Evolutionary conservation across 805 yeast genomes (phyloP).

Genomic region (Peterozyma xylosa): DNA sequence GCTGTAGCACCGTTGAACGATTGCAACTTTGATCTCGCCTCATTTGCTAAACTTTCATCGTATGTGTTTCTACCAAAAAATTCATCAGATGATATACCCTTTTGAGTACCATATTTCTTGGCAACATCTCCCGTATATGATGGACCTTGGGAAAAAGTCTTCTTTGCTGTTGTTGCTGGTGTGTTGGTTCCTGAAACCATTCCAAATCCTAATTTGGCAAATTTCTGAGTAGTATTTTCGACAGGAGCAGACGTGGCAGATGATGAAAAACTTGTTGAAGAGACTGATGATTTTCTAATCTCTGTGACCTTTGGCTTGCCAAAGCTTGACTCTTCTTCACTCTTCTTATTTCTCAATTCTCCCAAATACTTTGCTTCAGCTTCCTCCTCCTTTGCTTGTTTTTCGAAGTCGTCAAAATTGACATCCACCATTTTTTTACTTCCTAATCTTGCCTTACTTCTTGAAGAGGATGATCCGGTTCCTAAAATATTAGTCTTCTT

Average conservation of each 20-base stretch:
- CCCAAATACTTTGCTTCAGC: slow-evolving; percentile 55
- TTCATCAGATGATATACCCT: slow-evolving; percentile 94
- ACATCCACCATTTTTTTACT: slow-evolving; percentile 47
- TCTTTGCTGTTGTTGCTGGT: slow-evolving; percentile 26
- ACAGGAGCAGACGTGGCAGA: slow-evolving; percentile 17
- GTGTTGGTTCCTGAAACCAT: slow-evolving; percentile 64
- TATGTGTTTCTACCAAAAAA: slow-evolving; percentile 82
- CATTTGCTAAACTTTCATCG: slow-evolving; percentile 70
- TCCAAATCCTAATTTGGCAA: slow-evolving; percentile 86
- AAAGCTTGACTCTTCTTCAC: slow-evolving; percentile 1
- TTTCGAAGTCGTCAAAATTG: slow-evolving; percentile 57
- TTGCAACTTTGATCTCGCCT: slow-evolving; percentile 77
- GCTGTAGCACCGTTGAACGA: slow-evolving; percentile 81
- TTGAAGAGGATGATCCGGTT: slow-evolving; percentile 36
- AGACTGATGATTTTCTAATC: slow-evolving; percentile 8
- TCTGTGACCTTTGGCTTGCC: slow-evolving; percentile 7
- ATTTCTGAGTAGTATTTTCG: slow-evolving; percentile 53
- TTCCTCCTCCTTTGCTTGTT: slow-evolving; percentile 76
- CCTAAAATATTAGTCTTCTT: slow-evolving; percentile 28
- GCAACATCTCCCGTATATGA: slow-evolving; percentile 70
- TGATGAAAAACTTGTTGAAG: slow-evolving; percentile 13
- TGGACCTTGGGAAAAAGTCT: slow-evolving; percentile 42
- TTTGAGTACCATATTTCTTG: slow-evolving; percentile 77
- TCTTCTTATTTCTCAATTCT: slow-evolving; percentile 7
- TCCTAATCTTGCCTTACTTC: slow-evolving; percentile 49